Percentiles rank a stretch among this genome's conserved stretches.
These are phyloP conservation scores for Akanthomyces lecanii DNA, from an alignment of 2,329 filamentous ascomycete genomes.

Conservation along the genomic window DNA sequence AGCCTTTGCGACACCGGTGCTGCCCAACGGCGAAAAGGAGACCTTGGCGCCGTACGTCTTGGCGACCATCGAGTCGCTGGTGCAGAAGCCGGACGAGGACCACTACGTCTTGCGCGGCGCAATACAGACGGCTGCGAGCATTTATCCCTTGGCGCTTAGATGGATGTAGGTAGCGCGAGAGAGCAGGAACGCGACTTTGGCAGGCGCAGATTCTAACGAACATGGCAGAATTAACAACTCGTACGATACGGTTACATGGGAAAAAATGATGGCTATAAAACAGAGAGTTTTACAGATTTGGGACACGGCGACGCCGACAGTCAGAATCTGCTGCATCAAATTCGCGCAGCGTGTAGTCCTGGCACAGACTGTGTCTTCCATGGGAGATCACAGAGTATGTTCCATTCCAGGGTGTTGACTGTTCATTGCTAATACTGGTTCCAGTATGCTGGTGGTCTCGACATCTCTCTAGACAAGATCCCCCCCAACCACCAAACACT, in stretches of 20 bases:
- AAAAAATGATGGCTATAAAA: conserved; percentile 84
- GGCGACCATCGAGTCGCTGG: conserved; percentile 66
- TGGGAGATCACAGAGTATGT: conserved; percentile 76
- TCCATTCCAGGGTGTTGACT: neutral
- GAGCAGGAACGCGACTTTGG: conserved; percentile 9
- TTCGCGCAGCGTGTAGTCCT: conserved; percentile 92
- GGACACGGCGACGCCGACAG: conserved; percentile 71
- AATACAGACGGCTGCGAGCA: conserved; percentile 83
- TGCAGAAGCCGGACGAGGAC: conserved; percentile 73
- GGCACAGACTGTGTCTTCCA: conserved; percentile 80
- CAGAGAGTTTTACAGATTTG: conserved; percentile 81
- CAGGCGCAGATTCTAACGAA: conserved; percentile 14
- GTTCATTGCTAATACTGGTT: conserved; percentile 22
- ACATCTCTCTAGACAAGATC: conserved; percentile 83
- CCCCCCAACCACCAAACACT: conserved; percentile 78
- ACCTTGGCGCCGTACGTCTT: conserved; percentile 72
- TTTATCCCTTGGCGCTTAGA: conserved; percentile 87
- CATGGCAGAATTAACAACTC: conserved; percentile 76
- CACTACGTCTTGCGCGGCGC: conserved; percentile 76
- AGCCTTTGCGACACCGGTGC: conserved; percentile 87
- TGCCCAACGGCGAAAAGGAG: conserved; percentile 75
- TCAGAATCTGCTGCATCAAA: conserved; percentile 94
- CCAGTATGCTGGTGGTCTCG: conserved; percentile 49
- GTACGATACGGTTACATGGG: conserved; percentile 77
- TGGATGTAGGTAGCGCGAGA: conserved; percentile 72